phyloP scores from a whole-genome alignment of 140 eudicot species.

The Ambrosia hybrid region DNA sequence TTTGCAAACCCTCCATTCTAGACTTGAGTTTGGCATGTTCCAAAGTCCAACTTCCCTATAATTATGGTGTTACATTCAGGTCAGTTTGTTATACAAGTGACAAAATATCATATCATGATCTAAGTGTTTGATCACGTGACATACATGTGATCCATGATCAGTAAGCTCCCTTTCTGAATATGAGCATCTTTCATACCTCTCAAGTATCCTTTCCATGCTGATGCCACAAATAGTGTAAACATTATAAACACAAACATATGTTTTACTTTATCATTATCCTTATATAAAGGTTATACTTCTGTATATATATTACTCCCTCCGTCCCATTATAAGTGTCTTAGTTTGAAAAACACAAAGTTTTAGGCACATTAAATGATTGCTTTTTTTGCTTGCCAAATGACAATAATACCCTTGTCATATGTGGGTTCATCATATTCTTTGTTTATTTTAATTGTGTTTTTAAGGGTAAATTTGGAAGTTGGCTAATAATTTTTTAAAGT shows the following conservation, averaged over 20 bases:
- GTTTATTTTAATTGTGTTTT: too few relatives aligned
- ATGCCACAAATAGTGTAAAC: constrained; percentile 9
- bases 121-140: constrained; percentile 7
- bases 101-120: neutral
- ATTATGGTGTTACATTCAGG: neutral
- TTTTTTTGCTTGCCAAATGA: too few relatives aligned
- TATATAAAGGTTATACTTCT: too few relatives aligned
- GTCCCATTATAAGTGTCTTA: too few relatives aligned
- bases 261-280: too few relatives aligned
- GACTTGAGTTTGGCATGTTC: constrained; percentile 6
- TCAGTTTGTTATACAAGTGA: neutral
- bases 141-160: constrained; percentile 52
- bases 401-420: too few relatives aligned
- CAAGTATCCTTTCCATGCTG: constrained; percentile 89
- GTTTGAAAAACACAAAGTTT: too few relatives aligned
- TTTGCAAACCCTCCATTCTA: constrained; percentile 3
- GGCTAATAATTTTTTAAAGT: too few relatives aligned
- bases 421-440: too few relatives aligned
- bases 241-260: neutral
- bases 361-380: too few relatives aligned
- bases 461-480: too few relatives aligned
- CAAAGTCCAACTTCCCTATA: neutral
- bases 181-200: constrained; percentile 73
- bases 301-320: too few relatives aligned
- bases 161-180: constrained; percentile 56